Conservation (phyloP, 345 rosid genomes). For the Ceriops decandra region DNA sequence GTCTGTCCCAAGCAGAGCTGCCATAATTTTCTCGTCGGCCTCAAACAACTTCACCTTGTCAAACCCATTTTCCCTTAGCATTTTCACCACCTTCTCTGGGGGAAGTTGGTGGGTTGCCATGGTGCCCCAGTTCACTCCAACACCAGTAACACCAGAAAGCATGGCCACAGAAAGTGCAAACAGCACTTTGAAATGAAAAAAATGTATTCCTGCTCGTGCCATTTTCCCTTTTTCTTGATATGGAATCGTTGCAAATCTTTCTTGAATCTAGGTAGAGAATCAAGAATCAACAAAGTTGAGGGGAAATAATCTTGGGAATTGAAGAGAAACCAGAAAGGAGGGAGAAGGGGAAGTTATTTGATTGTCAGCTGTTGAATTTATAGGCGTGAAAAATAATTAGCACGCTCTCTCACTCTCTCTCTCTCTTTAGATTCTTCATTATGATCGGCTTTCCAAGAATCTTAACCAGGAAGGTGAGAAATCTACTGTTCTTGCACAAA, state of each 20-base stretch:
- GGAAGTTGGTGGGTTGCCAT: constrained; percentile 36
- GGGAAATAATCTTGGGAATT: not conserved
- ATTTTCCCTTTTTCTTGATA: constrained; percentile 16
- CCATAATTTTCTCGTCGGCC: constrained; percentile 28
- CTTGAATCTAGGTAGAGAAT: constrained; percentile 18
- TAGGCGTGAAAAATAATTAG: not conserved
- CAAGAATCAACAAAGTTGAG: constrained; percentile 21
- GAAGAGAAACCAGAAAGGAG: constrained; percentile 10
- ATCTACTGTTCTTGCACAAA: not conserved
- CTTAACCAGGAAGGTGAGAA: constrained; percentile 25
- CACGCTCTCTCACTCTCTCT: no score
- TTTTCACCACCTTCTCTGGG: constrained; percentile 32
- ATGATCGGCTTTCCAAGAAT: constrained; percentile 16
- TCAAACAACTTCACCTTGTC: constrained; percentile 41
- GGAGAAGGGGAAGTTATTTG: constrained; percentile 10
- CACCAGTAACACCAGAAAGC: constrained; percentile 13
- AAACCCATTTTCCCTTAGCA: constrained; percentile 41
- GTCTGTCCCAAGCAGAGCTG: constrained; percentile 36
- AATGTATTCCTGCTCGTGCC: constrained; percentile 1
- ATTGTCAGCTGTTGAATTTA: not conserved
- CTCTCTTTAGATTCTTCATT: not conserved
- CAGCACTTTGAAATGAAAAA: constrained; percentile 4
- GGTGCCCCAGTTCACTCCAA: constrained; percentile 44
- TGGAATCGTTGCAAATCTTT: constrained; percentile 11
- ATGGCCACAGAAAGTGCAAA: constrained; percentile 10